Percentiles rank a stretch among this genome's conserved stretches.
Conservation (phyloP, 2,329 filamentous ascomycete genomes). For the Microdochium bolleyi region DNA sequence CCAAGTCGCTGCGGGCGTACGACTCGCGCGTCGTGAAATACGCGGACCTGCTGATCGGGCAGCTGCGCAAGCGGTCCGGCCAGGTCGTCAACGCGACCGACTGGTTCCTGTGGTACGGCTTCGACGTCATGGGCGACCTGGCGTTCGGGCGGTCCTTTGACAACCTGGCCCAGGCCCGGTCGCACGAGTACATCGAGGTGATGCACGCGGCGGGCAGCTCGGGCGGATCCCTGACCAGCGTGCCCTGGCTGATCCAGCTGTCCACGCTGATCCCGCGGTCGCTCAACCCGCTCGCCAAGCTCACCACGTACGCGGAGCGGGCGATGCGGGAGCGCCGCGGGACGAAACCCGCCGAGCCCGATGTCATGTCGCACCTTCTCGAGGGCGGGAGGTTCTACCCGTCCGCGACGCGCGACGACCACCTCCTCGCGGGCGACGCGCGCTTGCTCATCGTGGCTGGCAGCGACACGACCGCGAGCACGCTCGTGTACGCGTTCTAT, state of each 20-base stretch:
- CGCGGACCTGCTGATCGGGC: conserved; percentile 7
- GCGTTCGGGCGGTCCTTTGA: conserved; percentile 10
- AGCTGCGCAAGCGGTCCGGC: conserved; percentile 6
- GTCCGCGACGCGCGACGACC: conserved; percentile 6
- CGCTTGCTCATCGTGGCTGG: conserved; percentile 8
- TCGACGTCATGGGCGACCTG: conserved; percentile 12
- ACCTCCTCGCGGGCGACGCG: conserved; percentile 6
- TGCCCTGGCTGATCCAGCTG: conserved; percentile 10
- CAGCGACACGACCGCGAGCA: conserved; percentile 8
- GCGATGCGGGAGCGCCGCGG: conserved; percentile 8
- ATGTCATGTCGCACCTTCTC: conserved; percentile 9
- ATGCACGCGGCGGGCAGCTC: conserved; percentile 7
- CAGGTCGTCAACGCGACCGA: conserved; percentile 6
- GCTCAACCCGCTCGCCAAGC: conserved; percentile 8
- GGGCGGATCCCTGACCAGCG: conserved; percentile 6
- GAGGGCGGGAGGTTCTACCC: conserved; percentile 6
- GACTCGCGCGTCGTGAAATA: conserved; percentile 9
- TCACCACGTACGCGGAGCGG: conserved; percentile 6
- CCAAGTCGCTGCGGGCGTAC: conserved; percentile 8
- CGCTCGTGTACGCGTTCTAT: conserved; percentile 7
- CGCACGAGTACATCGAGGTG: conserved; percentile 8
- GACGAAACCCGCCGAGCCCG: conserved; percentile 6
- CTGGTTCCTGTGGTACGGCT: conserved; percentile 10
- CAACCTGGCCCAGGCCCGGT: conserved; percentile 5
- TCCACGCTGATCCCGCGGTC: conserved; percentile 4